A percentile compares a stretch with the other conserved stretches of the same genome.
phyloP scores from a whole-genome alignment of 306 rosid species.

The Pyrus communis region DNA sequence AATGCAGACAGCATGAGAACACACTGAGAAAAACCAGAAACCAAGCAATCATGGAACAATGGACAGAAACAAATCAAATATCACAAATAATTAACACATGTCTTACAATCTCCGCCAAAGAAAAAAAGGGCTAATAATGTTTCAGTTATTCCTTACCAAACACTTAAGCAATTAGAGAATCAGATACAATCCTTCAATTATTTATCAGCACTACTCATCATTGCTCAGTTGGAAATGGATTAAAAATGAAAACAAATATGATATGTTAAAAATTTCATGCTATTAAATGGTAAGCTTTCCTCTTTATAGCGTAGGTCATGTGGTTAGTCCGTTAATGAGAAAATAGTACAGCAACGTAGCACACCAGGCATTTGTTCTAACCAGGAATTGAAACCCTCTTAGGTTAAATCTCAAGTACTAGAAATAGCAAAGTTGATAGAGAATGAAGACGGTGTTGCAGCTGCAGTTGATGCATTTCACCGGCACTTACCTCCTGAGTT shows the following conservation, averaged over 20 bases:
- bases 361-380: not conserved
- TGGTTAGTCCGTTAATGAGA: not conserved
- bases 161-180: not conserved
- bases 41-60: not conserved
- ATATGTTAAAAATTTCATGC: not conserved
- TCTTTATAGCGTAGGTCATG: not conserved
- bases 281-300: not conserved
- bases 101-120: too few relatives aligned
- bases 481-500: constrained; percentile 71
- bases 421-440: constrained; percentile 71
- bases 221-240: not conserved
- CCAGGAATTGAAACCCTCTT: constrained; percentile 2
- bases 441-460: constrained; percentile 90
- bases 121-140: too few relatives aligned
- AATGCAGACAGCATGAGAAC: not conserved
- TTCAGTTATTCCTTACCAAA: too few relatives aligned
- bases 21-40: not conserved
- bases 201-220: not conserved
- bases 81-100: not conserved
- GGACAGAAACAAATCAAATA: too few relatives aligned
- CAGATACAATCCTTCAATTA: not conserved
- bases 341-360: not conserved
- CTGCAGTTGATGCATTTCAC: constrained; percentile 88
- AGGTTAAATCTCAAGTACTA: constrained; percentile 70
- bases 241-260: not conserved